Percentiles rank a stretch among this genome's conserved stretches.
Evolutionary conservation across 2,329 filamentous ascomycete genomes (phyloP).

Genomic region (Ceratocystis diversiconidia): DNA sequence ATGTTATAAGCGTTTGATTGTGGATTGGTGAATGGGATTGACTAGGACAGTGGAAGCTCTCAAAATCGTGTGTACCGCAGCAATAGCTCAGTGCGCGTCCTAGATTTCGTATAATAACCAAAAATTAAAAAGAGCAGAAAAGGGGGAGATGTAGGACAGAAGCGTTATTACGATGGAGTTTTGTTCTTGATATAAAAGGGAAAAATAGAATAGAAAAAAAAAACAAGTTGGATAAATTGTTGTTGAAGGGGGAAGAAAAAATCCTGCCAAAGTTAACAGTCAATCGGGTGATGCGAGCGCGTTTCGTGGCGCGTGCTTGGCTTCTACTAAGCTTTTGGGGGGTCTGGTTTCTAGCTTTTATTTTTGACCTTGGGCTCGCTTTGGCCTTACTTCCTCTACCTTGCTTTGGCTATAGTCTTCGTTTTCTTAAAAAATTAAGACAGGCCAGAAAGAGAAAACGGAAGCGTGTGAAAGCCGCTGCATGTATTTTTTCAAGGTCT

Average conservation of each 20-base stretch:
- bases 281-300: slow-evolving; percentile 9
- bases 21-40: not conserved
- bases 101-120: not conserved
- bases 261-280: slow-evolving; percentile 5
- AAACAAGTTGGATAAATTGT: not conserved
- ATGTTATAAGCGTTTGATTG: not conserved
- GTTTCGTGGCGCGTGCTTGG: slow-evolving; percentile 7
- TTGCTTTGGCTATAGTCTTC: no score
- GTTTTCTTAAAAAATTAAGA: no score
- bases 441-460: no score
- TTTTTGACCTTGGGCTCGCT: no score
- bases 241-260: slow-evolving; percentile 4
- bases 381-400: no score
- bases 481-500: no score
- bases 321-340: not conserved
- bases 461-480: no score
- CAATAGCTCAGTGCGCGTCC: not conserved
- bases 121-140: slow-evolving; percentile 2
- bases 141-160: not conserved
- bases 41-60: slow-evolving; percentile 6
- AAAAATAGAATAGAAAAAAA: not conserved
- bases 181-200: not conserved
- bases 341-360: not conserved
- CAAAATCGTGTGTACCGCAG: not conserved
- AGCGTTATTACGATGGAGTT: not conserved